Evolutionary conservation across 108 stramenopile genomes (phyloP), one percentile per base, ranked within the genome.

Genomic region (Aureococcus anophagefferens): DNA sequence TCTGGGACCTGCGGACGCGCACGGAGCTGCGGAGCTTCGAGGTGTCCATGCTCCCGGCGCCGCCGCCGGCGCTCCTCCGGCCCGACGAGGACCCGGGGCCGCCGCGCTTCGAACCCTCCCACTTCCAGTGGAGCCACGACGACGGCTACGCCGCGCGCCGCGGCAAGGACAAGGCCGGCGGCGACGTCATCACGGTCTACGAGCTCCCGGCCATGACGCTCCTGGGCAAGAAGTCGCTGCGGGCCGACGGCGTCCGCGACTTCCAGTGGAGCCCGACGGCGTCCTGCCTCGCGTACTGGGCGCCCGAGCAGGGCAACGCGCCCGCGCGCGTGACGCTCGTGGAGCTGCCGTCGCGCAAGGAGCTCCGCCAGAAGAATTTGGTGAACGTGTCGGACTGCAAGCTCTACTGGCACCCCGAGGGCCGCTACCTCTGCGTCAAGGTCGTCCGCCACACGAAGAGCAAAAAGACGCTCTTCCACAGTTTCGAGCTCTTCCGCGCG

Each of bases 231-330:
- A 91, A 91, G 30, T 94, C 93, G 0, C 81, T 96, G 25, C 80
- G 83, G 28, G 87, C 93, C 33, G 93, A 94, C 64, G 95, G 93
- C 30, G 89, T 95, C 65, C 77, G 80, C 68, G 96, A 96, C 71
- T 98, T 96, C 75, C 91, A 93, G 71, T 98, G 94, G 89, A 89
- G 87, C 51, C 96, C 96, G 31, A 90, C 87, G 75, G 83, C 82
- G 64, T 95, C 94, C 78, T 74, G 90, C 67, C 76, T 98, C 65
- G 92, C 94, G 18, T 95, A 93, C 81, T 98, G 96, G 96, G 88
- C 93, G 30, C 95, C 95, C 32, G 96, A 96, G 83, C 82, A 83
- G 74, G 81, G 82, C 65, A 96, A 98, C 81, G 75, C 86, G 45
- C 95, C 96, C 3, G 96, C 95, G 34, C 88, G 93, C 65, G 94